phyloP scores from a whole-genome alignment of 148 eudicot species.

The Pouteria glomerata region DNA sequence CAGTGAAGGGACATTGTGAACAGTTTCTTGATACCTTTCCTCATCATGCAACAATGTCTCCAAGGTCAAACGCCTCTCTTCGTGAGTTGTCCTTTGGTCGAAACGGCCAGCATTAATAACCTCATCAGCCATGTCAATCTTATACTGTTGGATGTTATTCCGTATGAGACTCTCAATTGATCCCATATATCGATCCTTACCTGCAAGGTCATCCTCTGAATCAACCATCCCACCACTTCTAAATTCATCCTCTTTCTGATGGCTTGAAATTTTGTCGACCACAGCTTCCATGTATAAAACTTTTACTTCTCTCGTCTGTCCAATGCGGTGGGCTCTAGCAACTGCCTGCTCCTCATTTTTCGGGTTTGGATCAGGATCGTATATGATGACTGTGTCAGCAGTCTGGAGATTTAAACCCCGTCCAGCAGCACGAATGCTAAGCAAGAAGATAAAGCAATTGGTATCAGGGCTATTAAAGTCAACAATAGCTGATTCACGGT shows the following conservation, averaged over 20 bases:
- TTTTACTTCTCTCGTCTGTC: conserved; percentile 86
- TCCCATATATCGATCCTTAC: conserved; percentile 94
- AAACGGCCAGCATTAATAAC: conserved; percentile 98
- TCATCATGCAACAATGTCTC: conserved; percentile 96
- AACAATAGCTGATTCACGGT: conserved; percentile 89
- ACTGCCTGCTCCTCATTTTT: conserved; percentile 96
- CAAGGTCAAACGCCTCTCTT: conserved; percentile 88
- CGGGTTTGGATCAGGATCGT: conserved; percentile 94
- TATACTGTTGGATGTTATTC: conserved; percentile 94
- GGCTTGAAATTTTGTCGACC: conserved; percentile 86
- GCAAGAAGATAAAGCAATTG: conserved; percentile 87
- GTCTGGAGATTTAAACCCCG: conserved; percentile 87
- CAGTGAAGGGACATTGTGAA: conserved; percentile 94
- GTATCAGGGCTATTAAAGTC: conserved; percentile 75
- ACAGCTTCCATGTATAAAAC: conserved; percentile 98
- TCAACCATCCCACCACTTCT: conserved; percentile 75
- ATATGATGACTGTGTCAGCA: conserved; percentile 86
- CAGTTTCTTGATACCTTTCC: conserved; percentile 92
- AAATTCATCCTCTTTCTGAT: conserved; percentile 86
- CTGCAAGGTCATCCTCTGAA: conserved; percentile 93
- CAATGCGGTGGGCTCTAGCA: conserved; percentile 90
- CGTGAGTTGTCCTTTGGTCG: conserved; percentile 98
- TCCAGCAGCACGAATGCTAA: conserved; percentile 95
- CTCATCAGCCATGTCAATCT: conserved; percentile 99
- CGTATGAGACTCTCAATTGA: conserved; percentile 93